Base-by-base conservation (phyloP, 495 filamentous ascomycete species). In the Penicillium tannophilum region DNA sequence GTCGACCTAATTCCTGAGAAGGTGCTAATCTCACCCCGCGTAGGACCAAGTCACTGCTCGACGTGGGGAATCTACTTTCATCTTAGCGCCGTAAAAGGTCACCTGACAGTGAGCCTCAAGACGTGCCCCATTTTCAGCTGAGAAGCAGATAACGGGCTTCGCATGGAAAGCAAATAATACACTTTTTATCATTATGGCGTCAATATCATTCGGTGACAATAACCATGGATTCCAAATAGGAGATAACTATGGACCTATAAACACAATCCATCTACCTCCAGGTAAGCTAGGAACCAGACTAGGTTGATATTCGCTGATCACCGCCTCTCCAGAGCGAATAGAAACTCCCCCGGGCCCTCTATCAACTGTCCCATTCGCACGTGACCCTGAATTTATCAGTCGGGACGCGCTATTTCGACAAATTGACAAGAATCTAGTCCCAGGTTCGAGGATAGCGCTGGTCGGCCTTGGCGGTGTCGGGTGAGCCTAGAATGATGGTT, bases 61-160 rank as follows among this genome's bases (percentile, higher is more conserved):
- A 23, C n/a, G n/a, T n/a, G 20, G 20, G 20, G 20, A 23, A 23
- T 1, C 1, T 23, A 23, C 20, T 12, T 10, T 1, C 9, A 1
- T 8, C 33, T 35, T 35, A 35, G 33, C 33, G 33, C 33, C 8
- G 33, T 11, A 12, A 12, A 35, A 35, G 4, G 33, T 35, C 33
- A 35, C 33, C 33, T 35, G 33, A 47, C 35, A 28, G 30, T 52
- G 31, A 52, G 17, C 49, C 49, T 39, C 10, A 28, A 28, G 49
- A 52, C 14, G 49, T 63, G 39, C 48, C n/a, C 49, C 31, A 6
- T 30, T 9, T 52, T 11, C 49, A 52, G 49, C 49, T 52, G 49
- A 52, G 49, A 52, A 36, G 30, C 49, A 52, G 49, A 39, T 30
- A 50, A 50, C 8, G 12, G n/a, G n/a, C 49, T n/a, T 52, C 17